A percentile compares a stretch with the other conserved stretches of the same genome.
phyloP scores from a whole-genome alignment of 208 protist species.

The Acanthamoeba comandoni region DNA sequence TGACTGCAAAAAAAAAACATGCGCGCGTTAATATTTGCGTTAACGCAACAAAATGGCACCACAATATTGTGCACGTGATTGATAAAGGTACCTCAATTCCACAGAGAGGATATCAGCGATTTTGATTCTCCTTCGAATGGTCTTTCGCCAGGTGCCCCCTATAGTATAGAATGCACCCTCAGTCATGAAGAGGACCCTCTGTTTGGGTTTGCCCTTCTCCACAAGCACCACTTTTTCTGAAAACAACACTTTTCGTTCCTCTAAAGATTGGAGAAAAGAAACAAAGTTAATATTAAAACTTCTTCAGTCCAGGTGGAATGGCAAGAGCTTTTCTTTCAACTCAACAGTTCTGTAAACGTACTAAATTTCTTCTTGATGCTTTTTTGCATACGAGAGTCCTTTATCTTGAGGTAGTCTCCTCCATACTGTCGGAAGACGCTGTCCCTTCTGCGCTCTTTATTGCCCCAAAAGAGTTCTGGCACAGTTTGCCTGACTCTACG shows the following conservation, averaged over 20 bases:
- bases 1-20: slow-evolving; percentile 10
- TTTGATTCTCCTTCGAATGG: slow-evolving; percentile 20
- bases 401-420: slow-evolving; percentile 86
- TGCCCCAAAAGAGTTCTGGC: slow-evolving; percentile 82
- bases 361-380: slow-evolving; percentile 73
- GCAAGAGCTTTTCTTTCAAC: too few relatives aligned
- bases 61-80: neutral
- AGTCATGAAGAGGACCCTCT: slow-evolving; percentile 82
- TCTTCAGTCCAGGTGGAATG: neutral
- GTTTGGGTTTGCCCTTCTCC: slow-evolving; percentile 79
- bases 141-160: slow-evolving; percentile 62
- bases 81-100: slow-evolving; percentile 33
- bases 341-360: too few relatives aligned
- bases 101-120: slow-evolving; percentile 66
- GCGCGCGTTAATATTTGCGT: neutral
- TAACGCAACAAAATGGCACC: neutral
- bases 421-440: slow-evolving; percentile 84
- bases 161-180: slow-evolving; percentile 83
- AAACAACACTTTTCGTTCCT: slow-evolving; percentile 84
- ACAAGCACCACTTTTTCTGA: slow-evolving; percentile 81
- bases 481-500: slow-evolving; percentile 40
- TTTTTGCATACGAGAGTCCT: slow-evolving; percentile 83
- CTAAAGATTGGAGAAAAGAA: neutral
- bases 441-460: slow-evolving; percentile 86
- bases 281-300: neutral